Conservation (phyloP, 805 yeast species). For the Saccharomycopsis sp. region DNA sequence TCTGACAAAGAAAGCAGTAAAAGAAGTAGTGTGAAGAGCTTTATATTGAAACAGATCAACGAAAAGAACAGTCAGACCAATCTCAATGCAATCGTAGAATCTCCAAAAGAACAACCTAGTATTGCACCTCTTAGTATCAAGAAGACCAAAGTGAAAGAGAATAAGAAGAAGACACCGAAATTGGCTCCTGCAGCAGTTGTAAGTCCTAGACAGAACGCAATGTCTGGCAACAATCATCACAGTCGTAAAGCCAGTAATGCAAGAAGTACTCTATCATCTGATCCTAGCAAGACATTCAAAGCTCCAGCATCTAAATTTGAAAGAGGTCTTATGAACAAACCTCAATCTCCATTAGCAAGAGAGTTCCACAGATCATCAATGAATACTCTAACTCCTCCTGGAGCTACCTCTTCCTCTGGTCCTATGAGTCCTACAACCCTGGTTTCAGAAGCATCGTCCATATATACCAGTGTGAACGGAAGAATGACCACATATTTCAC, state of each 20-base stretch:
- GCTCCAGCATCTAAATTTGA: neutral
- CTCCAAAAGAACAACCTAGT: neutral
- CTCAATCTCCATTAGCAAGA: neutral
- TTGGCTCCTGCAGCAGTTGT: slow-evolving; percentile 1
- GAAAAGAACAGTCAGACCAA: neutral
- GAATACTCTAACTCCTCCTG: neutral
- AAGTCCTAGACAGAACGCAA: neutral
- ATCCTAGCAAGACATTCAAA: neutral
- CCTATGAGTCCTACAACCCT: neutral
- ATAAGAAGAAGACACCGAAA: neutral
- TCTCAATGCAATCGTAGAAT: neutral
- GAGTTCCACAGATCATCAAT: neutral
- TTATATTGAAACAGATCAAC: neutral
- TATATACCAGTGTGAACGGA: neutral
- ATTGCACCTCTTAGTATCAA: neutral
- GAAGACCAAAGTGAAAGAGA: neutral
- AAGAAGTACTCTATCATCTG: neutral
- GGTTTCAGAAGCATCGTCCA: neutral
- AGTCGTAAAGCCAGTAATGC: neutral
- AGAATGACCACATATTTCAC: neutral
- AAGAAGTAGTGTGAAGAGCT: slow-evolving; percentile 1
- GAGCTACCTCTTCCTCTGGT: neutral
- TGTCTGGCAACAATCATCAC: neutral
- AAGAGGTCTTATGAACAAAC: neutral
- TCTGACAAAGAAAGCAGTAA: neutral